Conservation (phyloP, 2,329 filamentous ascomycete genomes). For the Fusarium sp. region DNA sequence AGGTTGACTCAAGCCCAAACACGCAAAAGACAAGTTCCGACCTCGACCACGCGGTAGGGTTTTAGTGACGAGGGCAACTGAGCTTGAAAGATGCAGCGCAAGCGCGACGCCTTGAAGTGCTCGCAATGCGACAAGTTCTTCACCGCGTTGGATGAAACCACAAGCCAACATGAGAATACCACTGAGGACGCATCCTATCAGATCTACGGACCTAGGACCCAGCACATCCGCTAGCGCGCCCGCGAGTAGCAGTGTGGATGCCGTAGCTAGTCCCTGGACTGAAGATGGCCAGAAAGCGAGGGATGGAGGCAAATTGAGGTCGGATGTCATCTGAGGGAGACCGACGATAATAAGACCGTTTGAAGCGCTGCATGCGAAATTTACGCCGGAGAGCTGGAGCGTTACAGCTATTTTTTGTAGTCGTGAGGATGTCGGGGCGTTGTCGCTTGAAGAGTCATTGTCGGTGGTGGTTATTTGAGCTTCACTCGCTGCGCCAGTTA, state of each 20-base stretch:
- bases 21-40: constrained; percentile 61
- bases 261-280: constrained; percentile 55
- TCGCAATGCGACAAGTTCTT: constrained; percentile 57
- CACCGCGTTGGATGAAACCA: constrained; percentile 51
- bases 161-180: constrained; percentile 53
- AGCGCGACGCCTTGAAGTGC: constrained; percentile 59
- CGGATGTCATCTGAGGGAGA: constrained; percentile 59
- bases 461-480: neutral
- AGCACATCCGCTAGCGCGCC: constrained; percentile 58
- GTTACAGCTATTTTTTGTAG: constrained; percentile 42
- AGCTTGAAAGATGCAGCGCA: constrained; percentile 56
- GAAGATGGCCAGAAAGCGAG: constrained; percentile 60
- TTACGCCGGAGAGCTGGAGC: constrained; percentile 47
- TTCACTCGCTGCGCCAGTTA: neutral
- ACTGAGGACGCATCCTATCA: constrained; percentile 53
- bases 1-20: constrained; percentile 62
- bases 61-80: constrained; percentile 55
- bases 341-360: constrained; percentile 56
- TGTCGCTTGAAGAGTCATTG: neutral
- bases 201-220: constrained; percentile 53
- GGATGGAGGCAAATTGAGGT: constrained; percentile 52
- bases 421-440: constrained; percentile 14
- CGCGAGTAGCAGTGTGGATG: constrained; percentile 57
- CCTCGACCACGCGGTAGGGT: constrained; percentile 52
- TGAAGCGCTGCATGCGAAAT: constrained; percentile 45